A percentile compares a stretch with the other conserved stretches of the same genome.
phyloP scores from a whole-genome alignment of 2,329 filamentous ascomycete species.

The Colletotrichum tamarilloi region DNA sequence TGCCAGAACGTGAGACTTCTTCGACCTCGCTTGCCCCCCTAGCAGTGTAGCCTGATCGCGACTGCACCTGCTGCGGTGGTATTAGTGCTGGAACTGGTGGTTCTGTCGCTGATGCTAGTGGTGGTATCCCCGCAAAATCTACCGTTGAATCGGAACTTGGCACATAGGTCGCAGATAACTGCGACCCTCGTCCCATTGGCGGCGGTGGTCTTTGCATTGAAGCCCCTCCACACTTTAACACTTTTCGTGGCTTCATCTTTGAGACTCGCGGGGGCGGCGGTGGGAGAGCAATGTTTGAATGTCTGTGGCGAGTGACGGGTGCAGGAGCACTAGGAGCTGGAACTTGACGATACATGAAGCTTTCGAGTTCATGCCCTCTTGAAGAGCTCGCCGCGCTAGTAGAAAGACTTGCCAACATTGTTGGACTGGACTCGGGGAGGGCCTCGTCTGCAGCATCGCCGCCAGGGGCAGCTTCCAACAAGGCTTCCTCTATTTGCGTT shows the following conservation, averaged over 20 bases:
- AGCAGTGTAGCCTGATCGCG: neutral
- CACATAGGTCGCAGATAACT: neutral
- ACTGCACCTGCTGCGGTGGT: neutral
- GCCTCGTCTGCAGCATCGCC: neutral
- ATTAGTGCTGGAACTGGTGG: neutral
- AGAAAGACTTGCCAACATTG: neutral
- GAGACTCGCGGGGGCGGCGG: neutral
- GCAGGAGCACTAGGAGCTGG: too few relatives aligned
- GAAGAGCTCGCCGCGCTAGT: neutral
- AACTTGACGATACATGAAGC: neutral
- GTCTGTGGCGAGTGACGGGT: neutral
- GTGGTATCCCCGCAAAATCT: neutral
- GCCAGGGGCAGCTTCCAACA: neutral
- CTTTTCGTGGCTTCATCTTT: too few relatives aligned
- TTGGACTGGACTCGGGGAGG: accelerated
- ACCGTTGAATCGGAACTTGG: neutral
- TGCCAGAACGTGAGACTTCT: neutral
- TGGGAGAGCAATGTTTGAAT: neutral
- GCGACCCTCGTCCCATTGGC: too few relatives aligned
- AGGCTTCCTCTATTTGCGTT: neutral
- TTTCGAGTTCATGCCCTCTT: neutral
- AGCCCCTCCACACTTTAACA: too few relatives aligned
- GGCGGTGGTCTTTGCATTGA: too few relatives aligned
- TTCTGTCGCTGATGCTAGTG: too few relatives aligned
- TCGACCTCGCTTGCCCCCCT: neutral